Conservation (phyloP, 1,284 basidiomycete species). For the Cryptococcus sp. region DNA sequence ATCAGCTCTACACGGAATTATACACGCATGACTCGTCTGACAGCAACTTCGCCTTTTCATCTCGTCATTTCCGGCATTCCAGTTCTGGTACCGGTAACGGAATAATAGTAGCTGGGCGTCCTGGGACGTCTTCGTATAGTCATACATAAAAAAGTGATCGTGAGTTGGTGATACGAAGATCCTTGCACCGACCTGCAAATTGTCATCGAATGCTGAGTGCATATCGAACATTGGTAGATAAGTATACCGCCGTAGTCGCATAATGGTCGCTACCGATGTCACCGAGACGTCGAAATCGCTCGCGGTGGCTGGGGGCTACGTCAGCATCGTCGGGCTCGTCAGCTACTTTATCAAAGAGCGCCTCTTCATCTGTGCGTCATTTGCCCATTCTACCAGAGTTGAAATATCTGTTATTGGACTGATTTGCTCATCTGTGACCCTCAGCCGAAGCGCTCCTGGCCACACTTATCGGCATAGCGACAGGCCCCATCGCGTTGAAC, state of each 20-base stretch:
- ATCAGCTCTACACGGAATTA: too few relatives aligned
- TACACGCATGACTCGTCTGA: too few relatives aligned
- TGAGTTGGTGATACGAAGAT: too few relatives aligned
- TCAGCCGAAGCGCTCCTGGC: conserved; percentile 94
- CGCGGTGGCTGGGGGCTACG: conserved; percentile 48
- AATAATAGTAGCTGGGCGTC: conserved; percentile 13
- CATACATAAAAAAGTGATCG: background rate
- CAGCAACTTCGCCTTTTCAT: too few relatives aligned
- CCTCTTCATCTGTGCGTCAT: conserved; percentile 52
- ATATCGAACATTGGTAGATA: background rate
- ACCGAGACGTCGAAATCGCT: conserved; percentile 49
- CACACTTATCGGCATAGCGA: conserved; percentile 88
- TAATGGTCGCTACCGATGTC: conserved; percentile 51
- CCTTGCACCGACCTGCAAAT: too few relatives aligned
- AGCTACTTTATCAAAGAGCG: conserved; percentile 54
- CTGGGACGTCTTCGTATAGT: background rate
- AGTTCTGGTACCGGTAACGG: background rate
- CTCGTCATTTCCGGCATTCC: too few relatives aligned
- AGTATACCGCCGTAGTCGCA: background rate
- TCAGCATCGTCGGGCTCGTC: conserved; percentile 48
- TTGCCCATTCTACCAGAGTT: background rate
- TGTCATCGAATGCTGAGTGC: too few relatives aligned
- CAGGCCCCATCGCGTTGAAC: conserved; percentile 54
- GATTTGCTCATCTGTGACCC: conserved; percentile 40
- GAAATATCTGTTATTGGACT: background rate